Base-by-base conservation (phyloP, 371 early-diverging fungal species). In the Rhizopus stolonifer region DNA sequence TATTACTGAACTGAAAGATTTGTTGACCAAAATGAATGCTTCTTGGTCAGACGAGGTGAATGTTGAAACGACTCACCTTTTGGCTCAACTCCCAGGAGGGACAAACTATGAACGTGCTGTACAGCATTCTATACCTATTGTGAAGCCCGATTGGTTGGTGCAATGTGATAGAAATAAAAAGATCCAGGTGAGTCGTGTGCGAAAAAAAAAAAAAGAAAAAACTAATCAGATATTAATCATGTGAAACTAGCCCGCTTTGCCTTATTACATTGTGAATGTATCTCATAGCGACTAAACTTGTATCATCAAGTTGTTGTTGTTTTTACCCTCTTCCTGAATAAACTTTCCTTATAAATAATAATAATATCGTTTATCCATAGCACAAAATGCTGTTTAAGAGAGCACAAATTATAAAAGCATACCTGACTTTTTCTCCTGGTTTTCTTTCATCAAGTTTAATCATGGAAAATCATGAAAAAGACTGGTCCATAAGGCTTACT, bases 111-210 rank as follows among this genome's bases (percentile, higher is more conserved):
- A 94, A 46, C 77, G 79, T n/a, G 96, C 98, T 0, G 60, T 89
- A 55, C 87, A 85, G 51, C 82, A 82, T 69, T 94, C 91, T 62
- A 92, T 95, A 68, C 95, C 98, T 10, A 81, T 93, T 54, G 96
- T 95, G 22, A 91, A 86, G 48, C 93, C 95, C 11, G 93, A 93
- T 65, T 97, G 95, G 91, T 69, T 97, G 46, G 82, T 89, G 40
- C 92, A 91, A 15, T 94, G 95, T 65, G 92, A 94, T 60, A 81
- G 84, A 56, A 86, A 90, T 54, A 87, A 86, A 52, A 92, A 92
- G 67, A 83, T 96, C 13, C 95, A 95, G 79, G 93, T 71, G 60
- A 86, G 22, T 73, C 64, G 0, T 62, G 31, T 4, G 31, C 31
- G 61, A 19, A 60, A 31, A 24, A 4, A 26, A 15, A 33, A 14